Conservation (phyloP, 2,329 filamentous ascomycete species). For the Aurifilum marmelostoma region DNA sequence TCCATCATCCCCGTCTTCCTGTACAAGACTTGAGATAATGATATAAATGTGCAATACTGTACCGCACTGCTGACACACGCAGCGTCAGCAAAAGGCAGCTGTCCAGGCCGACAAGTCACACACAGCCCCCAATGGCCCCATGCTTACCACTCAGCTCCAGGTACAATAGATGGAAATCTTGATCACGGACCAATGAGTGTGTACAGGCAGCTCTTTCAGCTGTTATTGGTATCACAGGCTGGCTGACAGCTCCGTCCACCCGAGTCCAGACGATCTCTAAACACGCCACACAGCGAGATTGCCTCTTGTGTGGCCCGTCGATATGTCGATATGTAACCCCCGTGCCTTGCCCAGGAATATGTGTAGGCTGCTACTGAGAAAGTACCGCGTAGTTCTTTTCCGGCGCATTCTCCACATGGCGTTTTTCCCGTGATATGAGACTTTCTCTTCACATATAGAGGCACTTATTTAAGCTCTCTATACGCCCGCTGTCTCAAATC, state of each 20-base stretch:
- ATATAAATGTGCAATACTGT: background rate
- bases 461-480: background rate
- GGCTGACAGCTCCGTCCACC: background rate
- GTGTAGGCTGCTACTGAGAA: background rate
- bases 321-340: background rate
- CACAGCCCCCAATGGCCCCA: background rate
- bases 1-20: too few relatives aligned
- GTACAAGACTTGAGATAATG: too few relatives aligned
- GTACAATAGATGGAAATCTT: background rate
- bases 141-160: conserved; percentile 3
- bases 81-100: background rate
- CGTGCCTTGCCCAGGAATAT: background rate
- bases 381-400: too few relatives aligned
- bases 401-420: too few relatives aligned
- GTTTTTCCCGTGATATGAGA: too few relatives aligned
- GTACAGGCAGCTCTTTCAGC: background rate
- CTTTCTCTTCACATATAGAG: background rate
- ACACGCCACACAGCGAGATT: background rate
- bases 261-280: background rate
- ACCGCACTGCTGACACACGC: background rate
- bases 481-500: background rate
- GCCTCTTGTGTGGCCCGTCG: background rate
- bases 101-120: background rate
- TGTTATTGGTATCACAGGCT: background rate
- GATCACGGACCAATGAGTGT: background rate